Evolutionary conservation across 352 stramenopile genomes (phyloP).

Genomic region (Pythium guiyangense): DNA sequence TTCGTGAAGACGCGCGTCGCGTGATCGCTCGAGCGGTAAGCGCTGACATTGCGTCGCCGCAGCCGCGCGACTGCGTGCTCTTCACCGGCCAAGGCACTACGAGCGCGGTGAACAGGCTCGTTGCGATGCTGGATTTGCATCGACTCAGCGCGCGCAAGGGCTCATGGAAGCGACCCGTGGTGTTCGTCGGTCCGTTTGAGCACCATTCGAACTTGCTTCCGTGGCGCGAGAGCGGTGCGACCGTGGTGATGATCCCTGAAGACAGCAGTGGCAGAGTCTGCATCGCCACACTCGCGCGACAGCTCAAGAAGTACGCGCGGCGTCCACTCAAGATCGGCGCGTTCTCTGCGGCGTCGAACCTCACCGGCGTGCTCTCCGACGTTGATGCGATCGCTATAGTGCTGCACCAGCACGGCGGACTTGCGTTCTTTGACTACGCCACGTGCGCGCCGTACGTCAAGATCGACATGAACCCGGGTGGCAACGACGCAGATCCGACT

Average conservation of each 20-base stretch:
- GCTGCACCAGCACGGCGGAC: constrained; percentile 88
- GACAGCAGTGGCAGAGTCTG: constrained; percentile 46
- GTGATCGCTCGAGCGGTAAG: constrained; percentile 91
- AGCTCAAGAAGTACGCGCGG: constrained; percentile 35
- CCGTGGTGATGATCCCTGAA: constrained; percentile 80
- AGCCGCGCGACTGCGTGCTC: constrained; percentile 91
- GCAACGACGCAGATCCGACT: constrained; percentile 20
- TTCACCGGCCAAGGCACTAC: constrained; percentile 91
- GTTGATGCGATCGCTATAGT: constrained; percentile 85
- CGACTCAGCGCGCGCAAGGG: constrained; percentile 17
- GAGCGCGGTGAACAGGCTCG: constrained; percentile 75
- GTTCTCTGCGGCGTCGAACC: constrained; percentile 93
- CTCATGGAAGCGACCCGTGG: constrained; percentile 50
- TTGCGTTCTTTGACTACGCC: constrained; percentile 96
- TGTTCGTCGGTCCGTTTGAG: constrained; percentile 93
- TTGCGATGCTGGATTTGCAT: constrained; percentile 53
- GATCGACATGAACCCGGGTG: constrained; percentile 95
- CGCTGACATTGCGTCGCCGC: constrained; percentile 83
- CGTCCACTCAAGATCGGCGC: constrained; percentile 78
- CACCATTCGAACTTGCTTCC: constrained; percentile 98
- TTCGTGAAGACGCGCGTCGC: constrained; percentile 93
- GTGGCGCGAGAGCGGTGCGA: constrained; percentile 90
- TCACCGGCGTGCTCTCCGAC: constrained; percentile 92
- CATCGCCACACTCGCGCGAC: constrained; percentile 34
- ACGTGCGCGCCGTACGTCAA: constrained; percentile 90